A percentile compares a stretch with the other conserved stretches of the same genome.
These are phyloP conservation scores for Aspergillus leporis DNA, from an alignment of 495 filamentous ascomycete genomes.

Conservation along the genomic window DNA sequence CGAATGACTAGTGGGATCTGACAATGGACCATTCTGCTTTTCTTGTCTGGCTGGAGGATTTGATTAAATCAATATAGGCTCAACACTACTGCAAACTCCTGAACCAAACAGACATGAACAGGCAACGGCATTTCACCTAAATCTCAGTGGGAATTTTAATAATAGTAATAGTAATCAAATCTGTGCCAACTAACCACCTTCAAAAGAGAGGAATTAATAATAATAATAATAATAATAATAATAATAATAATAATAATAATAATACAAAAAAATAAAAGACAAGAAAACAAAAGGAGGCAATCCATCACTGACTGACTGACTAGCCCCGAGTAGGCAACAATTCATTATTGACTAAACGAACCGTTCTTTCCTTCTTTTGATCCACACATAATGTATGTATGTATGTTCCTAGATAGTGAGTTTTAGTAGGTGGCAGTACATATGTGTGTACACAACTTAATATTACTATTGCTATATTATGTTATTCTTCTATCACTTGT, in stretches of 20 bases:
- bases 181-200: no score
- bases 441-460: no score
- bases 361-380: no score
- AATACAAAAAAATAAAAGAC: not conserved
- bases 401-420: no score
- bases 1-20: not conserved
- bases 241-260: not conserved
- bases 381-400: no score
- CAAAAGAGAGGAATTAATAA: no score
- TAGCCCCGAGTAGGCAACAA: not conserved
- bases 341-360: not conserved
- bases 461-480: no score
- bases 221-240: no score
- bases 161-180: conserved; percentile 1
- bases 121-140: not conserved
- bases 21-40: not conserved
- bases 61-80: conserved; percentile 1
- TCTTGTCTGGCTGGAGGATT: not conserved
- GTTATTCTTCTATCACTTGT: no score
- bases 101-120: not conserved
- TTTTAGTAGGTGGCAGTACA: no score
- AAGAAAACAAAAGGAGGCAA: not conserved
- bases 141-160: not conserved
- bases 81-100: not conserved
- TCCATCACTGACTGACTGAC: not conserved